Conservation (phyloP, 306 rosid species). For the Vigna trinervia region DNA sequence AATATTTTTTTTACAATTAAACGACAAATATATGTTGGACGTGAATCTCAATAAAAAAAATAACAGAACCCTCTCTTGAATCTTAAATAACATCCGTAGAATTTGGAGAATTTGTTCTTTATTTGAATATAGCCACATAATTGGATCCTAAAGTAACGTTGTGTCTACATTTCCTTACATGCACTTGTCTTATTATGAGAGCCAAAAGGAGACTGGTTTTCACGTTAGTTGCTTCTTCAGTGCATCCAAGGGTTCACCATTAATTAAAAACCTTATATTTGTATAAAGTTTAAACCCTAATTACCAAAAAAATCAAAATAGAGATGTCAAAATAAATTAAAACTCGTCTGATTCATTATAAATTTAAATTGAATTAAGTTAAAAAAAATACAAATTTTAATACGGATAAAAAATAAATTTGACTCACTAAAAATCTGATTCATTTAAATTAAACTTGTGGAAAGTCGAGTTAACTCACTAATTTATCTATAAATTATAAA, state of each 20-base stretch:
- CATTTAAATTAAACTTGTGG: rapidly evolving
- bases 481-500: too few species aligned
- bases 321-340: too few species aligned
- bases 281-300: neutral
- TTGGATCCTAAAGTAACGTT: neutral
- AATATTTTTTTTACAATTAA: neutral
- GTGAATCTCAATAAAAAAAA: neutral
- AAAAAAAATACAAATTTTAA: too few species aligned
- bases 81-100: slow-evolving; percentile 48
- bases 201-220: slow-evolving; percentile 33
- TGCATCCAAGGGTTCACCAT: neutral
- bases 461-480: rapidly evolving
- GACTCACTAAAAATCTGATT: rapidly evolving
- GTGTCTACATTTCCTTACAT: neutral
- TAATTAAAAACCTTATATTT: neutral
- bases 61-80: neutral
- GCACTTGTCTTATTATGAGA: slow-evolving; percentile 30
- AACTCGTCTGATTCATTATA: too few species aligned
- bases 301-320: neutral
- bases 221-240: neutral
- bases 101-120: slow-evolving; percentile 52
- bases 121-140: neutral
- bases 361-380: too few species aligned
- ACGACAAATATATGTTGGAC: neutral
- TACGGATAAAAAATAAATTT: too few species aligned